Evolutionary conservation across 176 grass and related monocot species (phyloP).

Genomic region (Cenchrus americanus): DNA sequence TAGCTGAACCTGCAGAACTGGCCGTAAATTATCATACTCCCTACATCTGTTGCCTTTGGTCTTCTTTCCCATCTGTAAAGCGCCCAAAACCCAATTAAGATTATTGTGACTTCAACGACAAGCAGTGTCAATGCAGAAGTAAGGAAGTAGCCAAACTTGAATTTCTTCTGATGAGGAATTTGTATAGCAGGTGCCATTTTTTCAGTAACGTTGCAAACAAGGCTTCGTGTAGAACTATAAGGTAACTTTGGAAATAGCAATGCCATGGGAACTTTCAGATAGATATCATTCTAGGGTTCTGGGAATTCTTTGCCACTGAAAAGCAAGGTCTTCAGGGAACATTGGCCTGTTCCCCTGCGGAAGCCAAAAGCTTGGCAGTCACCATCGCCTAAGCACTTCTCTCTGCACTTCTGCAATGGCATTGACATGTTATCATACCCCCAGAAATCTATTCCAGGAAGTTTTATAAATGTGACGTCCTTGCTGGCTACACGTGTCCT

Average conservation of each 20-base stretch:
- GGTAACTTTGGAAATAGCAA: background rate
- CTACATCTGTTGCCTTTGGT: constrained; percentile 27
- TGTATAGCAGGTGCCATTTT: background rate
- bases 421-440: background rate
- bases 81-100: constrained; percentile 43
- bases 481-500: background rate
- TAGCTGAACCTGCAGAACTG: constrained; percentile 62
- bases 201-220: constrained; percentile 21
- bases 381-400: constrained; percentile 34
- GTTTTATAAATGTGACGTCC: constrained; percentile 2
- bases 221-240: background rate
- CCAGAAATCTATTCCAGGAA: constrained; percentile 48
- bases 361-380: constrained; percentile 56
- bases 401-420: background rate
- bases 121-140: constrained; percentile 49
- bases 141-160: constrained; percentile 56
- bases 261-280: constrained; percentile 39
- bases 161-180: background rate
- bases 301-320: constrained; percentile 44
- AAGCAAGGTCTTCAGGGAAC: constrained; percentile 47
- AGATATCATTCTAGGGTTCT: constrained; percentile 31
- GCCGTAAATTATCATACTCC: constrained; percentile 38
- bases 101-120: constrained; percentile 45
- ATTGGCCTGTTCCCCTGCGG: constrained; percentile 19
- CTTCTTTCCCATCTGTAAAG: constrained; percentile 37